Base-by-base conservation (phyloP, 2,329 filamentous ascomycete species). In the Tympanopsis confertula region DNA sequence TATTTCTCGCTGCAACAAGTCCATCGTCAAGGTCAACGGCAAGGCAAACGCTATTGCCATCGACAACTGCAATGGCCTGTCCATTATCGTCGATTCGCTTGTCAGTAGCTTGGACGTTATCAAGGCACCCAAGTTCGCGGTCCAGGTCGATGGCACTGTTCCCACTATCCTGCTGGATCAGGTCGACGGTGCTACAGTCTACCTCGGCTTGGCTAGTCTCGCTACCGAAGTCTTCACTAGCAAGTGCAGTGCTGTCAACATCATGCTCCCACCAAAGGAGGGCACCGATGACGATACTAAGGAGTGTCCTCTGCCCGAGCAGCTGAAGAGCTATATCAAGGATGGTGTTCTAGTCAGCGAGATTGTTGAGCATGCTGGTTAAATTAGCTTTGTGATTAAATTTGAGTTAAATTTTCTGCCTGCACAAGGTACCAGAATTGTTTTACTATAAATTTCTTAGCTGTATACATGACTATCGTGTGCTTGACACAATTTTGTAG, bases 11-110 rank as follows among this genome's bases (percentile, higher is more conserved):
- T 96, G 89, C 71, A 87, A 78, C 61, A 91, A 91, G 61, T 84
- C 84, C 4, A 93, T 88, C 18, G 74, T 98, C 51, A 83, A 93
- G 48, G 67, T 98, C 53, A 82, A 77, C 53, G 88, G 86, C 61
- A 98, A 98, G 63, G 87, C 86, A 41, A 98, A 98, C 56, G 87
- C 91, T n/a, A 84, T 98, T 44, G 89, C 87, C 4, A 74, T 96
- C 48, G 91, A 96, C 63, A 95, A 95, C 64, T 89, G 82, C 39
- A 75, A 71, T 35, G 81, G 86, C 36, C 68, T 93, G 14, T 93
- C 86, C 19, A 73, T 98, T 38, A 77, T 96, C 37, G 74, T 96
- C 38, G 89, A 96, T 50, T 85, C 79, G 1, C 77, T 96, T 10
- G 85, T 96, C 35, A 93, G 85, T 36, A 86, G 84, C 20, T 77